A percentile compares a stretch with the other conserved stretches of the same genome.
Conservation (phyloP, 306 rosid genomes). For the Elaeagnus macrophylla region DNA sequence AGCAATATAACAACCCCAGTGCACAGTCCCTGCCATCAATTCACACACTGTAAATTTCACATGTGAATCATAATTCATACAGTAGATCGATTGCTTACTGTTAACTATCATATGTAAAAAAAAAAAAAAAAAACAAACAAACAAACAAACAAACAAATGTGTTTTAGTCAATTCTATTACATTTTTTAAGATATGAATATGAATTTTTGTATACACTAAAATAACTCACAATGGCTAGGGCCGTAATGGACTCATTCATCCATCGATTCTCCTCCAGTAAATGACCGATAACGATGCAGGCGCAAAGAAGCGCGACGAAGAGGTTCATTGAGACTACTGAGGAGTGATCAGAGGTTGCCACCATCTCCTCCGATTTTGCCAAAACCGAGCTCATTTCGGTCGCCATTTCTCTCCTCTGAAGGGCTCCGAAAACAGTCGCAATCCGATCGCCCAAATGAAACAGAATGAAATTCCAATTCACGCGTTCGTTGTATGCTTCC, state of each 20-base stretch:
- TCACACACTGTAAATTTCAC: background rate
- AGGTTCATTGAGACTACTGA: slow-evolving; percentile 81
- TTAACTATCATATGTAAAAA: no score
- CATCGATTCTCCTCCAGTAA: slow-evolving; percentile 78
- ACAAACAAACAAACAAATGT: no score
- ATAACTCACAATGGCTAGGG: slow-evolving; percentile 70
- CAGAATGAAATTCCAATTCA: background rate
- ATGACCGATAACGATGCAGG: slow-evolving; percentile 80
- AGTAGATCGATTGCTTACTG: no score
- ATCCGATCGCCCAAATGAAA: background rate
- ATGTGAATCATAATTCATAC: background rate
- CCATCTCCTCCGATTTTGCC: slow-evolving; percentile 15
- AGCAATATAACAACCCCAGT: slow-evolving; percentile 67
- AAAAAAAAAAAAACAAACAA: no score
- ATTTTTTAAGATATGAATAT: background rate
- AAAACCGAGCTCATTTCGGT: slow-evolving; percentile 12
- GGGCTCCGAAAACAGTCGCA: background rate
- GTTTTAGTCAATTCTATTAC: no score
- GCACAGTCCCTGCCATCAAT: slow-evolving; percentile 58
- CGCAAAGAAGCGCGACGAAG: slow-evolving; percentile 80
- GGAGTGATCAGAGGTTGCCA: slow-evolving; percentile 49
- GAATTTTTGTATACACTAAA: background rate
- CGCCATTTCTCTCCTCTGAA: slow-evolving; percentile 5
- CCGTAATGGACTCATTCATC: slow-evolving; percentile 91
- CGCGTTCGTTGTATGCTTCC: slow-evolving; percentile 7